Base-by-base conservation (phyloP, 352 stramenopile species). In the Stramenopiles sp. region DNA sequence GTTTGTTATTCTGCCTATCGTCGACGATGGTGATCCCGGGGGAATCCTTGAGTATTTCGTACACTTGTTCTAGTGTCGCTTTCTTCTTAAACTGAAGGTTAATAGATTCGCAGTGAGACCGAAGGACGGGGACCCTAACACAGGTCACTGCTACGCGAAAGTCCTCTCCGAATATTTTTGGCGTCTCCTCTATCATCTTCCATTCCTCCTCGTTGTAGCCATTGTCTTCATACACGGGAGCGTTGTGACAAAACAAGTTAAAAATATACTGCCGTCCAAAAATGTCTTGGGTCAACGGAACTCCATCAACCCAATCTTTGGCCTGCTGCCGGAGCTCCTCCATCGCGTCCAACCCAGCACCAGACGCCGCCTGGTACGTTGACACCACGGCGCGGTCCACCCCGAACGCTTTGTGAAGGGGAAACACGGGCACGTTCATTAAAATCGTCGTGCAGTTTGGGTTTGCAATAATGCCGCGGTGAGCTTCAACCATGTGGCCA, bases 371-470 rank as follows among this genome's bases (percentile, higher is more conserved):
- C 49, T 81, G 78, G 75, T 81, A 81, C 3, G 78, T 81, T 0
- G 77, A 81, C 18, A 81, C 78, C 4, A 81, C 77, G 3, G 76
- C 74, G 37, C 77, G 76, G 31, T 80, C 34, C 3, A 81, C 73
- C 68, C 77, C 77, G 35, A 3, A 18, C 74, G 53, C 78, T 37
- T 81, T 74, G 49, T 78, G 30, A 25, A 81, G 18, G 3, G 77
- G 78, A 34, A 32, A 81, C 12, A 81, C 63, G 4, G 76, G 68
- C 74, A 81, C 75, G 68, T 74, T 76, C 35, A 80, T 75, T 48
- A 81, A 79, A 73, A 82, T 82, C 36, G 78, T 81, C 3, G 78
- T 80, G 75, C 78, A 81, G 74, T 81, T 81, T 0, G 78, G 78
- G 73, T 81, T 81, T 68, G 78, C 77, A 32, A 81, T 82, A 53